Base-by-base conservation (phyloP, 2,329 filamentous ascomycete genomes). In the Zelopaecilomyces penicillatus region DNA sequence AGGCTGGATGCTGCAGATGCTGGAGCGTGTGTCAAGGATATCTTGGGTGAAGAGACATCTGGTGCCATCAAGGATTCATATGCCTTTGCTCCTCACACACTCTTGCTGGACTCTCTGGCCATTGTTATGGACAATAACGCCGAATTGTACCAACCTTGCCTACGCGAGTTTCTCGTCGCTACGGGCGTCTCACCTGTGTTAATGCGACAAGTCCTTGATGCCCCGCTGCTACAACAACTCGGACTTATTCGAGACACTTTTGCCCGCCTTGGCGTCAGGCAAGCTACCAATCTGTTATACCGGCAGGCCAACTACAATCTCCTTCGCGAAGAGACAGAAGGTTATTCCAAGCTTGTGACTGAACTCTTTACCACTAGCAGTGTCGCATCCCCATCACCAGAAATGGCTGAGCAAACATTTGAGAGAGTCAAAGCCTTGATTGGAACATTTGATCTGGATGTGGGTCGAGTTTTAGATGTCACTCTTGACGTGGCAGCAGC, bases 291-390 rank as follows among this genome's bases (percentile, higher is more conserved):
- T 56, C 74, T 93, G 4, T 76, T 98, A 1, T 98, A 98, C 63
- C 84, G 90, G 48, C 93, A 97, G 65, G 88, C 91, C 10, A 97
- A 95, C 64, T 97, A 95, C 71, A 98, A 98, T 57, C 70, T 98
- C 6, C 71, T 98, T 19, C 83, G 93, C 37, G 93, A 98, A 67
- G 93, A 98, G 65, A 88, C 88, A 0, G 93, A 98, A 66, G 93
- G 94, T 35, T 98, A 95, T 61, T 90, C 93, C 0, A 98, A 98
- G 64, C 78, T 98, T 39, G 82, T 95, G 48, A 96, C 91, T 0
- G 93, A 98, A 63, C 82, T 97, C 30, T 98, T 96, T 65, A 91
- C 88, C 6, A 94, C 86, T 1, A 87, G 85, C 56, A 83, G 82
- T 54, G 80, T 78, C 49, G 80, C 84, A 44, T 80, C 82, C 26